These are phyloP conservation scores for Penicillium sclerotigenum DNA, from an alignment of 2,329 filamentous ascomycete species.

Conservation along the genomic window DNA sequence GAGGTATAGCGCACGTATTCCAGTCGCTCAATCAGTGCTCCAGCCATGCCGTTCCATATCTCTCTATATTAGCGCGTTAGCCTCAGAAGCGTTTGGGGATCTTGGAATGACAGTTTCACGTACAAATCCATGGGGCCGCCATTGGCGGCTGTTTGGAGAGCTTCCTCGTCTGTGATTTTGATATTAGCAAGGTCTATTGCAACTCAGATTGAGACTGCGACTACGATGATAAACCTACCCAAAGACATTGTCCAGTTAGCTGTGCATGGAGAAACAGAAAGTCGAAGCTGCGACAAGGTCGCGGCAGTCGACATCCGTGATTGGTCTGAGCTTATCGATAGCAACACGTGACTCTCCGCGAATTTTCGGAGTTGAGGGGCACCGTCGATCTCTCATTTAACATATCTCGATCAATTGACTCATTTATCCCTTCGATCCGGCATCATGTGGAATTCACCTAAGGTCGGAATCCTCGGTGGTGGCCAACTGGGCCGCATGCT, in stretches of 20 bases:
- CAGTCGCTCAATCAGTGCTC: constrained; percentile 63
- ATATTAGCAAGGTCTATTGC: constrained; percentile 6
- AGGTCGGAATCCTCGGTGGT: constrained; percentile 54
- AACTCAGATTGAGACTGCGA: not conserved
- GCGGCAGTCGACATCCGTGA: constrained; percentile 10
- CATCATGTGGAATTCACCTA: constrained; percentile 41
- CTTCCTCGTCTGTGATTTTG: constrained; percentile 45
- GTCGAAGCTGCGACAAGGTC: constrained; percentile 15
- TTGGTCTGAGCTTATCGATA: constrained; percentile 26
- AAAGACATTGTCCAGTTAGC: constrained; percentile 31
- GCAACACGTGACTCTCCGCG: constrained; percentile 20
- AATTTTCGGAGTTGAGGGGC: constrained; percentile 26
- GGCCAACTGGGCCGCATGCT: constrained; percentile 92
- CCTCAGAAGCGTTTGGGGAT: constrained; percentile 14
- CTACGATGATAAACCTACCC: constrained; percentile 22
- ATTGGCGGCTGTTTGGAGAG: constrained; percentile 55
- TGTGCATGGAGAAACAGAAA: constrained; percentile 14
- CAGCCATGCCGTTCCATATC: constrained; percentile 66
- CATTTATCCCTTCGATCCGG: constrained; percentile 4
- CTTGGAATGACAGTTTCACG: constrained; percentile 21
- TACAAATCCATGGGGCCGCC: constrained; percentile 60
- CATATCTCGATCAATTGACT: constrained; percentile 1
- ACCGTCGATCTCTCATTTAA: constrained; percentile 13
- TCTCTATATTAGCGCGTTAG: constrained; percentile 51
- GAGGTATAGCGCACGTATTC: constrained; percentile 53